Evolutionary conservation across 495 filamentous ascomycete genomes (phyloP), one percentile per base, ranked within the genome.

Genomic region (Cercophora sp.): DNA sequence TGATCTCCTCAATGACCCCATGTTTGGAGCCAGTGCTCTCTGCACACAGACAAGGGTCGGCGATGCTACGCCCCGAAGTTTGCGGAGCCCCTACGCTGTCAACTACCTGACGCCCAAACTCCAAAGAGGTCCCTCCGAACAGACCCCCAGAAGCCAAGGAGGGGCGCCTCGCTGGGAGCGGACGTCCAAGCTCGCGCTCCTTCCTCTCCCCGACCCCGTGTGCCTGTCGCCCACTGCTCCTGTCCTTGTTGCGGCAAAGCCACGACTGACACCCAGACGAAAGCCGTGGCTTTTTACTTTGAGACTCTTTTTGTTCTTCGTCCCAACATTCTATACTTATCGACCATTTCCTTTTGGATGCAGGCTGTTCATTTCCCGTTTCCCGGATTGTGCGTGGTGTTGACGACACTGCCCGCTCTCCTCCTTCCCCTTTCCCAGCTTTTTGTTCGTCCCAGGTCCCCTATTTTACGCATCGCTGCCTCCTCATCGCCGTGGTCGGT

Each of bases 331-430:
- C 19, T 37, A 13, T 5, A 18, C 45, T 34, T 24, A 29, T 26
- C 50, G 20, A 35, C 43, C 23, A 16, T 51, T 25, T 32, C 26
- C 23, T 45, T 54, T 18, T n/a, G 29, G 18, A 8, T 37, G 31
- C 47, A 39, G n/a, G n/a, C n/a, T n/a, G n/a, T n/a, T n/a, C n/a
- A n/a, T n/a, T n/a, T n/a, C 48, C 48, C 35, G 31, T 50, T 55
- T 41, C 24, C 13, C 16, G 32, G 16, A 25, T 41, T 40, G 13
- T 36, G 34, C 47, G 31, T 34, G 39, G 58, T 61, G 57, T 66
- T 57, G 63, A 64, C 52, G 60, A 66, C 56, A 51, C 51, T 46
- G 48, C 29, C 26, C 51, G 35, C 48, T 27, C 45, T n/a, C n/a
- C n/a, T n/a, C n/a, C n/a, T n/a, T n/a, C n/a, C n/a, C 39, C 49